phyloP scores from a whole-genome alignment of 352 stramenopile genomes.

The Phytophthora boehmeriae region DNA sequence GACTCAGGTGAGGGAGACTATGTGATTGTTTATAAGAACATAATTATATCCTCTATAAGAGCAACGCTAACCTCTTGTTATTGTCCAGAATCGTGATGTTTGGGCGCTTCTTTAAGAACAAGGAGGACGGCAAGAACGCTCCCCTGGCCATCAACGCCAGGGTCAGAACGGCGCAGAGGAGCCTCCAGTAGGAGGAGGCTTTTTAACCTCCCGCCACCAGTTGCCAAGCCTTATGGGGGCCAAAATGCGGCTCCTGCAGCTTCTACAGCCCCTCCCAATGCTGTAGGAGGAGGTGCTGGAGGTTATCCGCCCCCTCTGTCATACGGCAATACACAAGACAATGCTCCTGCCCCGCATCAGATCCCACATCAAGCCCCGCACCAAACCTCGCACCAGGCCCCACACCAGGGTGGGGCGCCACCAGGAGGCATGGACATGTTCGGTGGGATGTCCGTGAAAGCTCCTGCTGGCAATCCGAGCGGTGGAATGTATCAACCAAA shows the following conservation, averaged over 20 bases:
- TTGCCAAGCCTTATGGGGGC: slow-evolving; percentile 48
- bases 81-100: slow-evolving; percentile 54
- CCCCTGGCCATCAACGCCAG: slow-evolving; percentile 59
- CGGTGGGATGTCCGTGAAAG: slow-evolving; percentile 75
- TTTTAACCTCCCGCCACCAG: slow-evolving; percentile 86
- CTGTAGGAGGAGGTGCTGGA: slow-evolving; percentile 16
- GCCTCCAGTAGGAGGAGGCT: slow-evolving; percentile 62
- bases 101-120: slow-evolving; percentile 84
- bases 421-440: slow-evolving; percentile 64
- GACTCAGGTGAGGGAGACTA: too few species aligned
- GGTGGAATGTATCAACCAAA: slow-evolving; percentile 30
- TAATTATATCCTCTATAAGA: too few species aligned
- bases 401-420: slow-evolving; percentile 2
- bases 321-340: slow-evolving; percentile 31
- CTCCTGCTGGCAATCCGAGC: slow-evolving; percentile 13
- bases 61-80: background rate
- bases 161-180: slow-evolving; percentile 34
- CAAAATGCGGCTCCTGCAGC: slow-evolving; percentile 17
- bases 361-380: too few species aligned
- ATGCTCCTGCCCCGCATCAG: background rate
- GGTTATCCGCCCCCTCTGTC: slow-evolving; percentile 20
- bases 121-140: slow-evolving; percentile 71
- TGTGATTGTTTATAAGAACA: too few species aligned
- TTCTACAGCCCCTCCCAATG: slow-evolving; percentile 12
- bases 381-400: too few species aligned